These are phyloP conservation scores for Boletus rufocinnamomeus DNA, from an alignment of 768 basidiomycete genomes.

Conservation along the genomic window DNA sequence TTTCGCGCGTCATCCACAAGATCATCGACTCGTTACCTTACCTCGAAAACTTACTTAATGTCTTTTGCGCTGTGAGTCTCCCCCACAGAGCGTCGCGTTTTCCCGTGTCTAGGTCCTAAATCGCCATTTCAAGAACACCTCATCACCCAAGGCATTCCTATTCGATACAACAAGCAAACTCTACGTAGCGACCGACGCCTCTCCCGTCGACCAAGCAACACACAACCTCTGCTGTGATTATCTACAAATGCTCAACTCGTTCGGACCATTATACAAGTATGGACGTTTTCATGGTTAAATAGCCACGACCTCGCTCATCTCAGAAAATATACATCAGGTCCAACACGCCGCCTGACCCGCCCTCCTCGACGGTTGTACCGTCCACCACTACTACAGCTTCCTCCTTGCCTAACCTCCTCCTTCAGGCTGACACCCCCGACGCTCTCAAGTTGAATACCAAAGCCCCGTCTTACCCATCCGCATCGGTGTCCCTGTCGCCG, in stretches of 20 bases:
- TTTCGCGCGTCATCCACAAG: slow-evolving; percentile 87
- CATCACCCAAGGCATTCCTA: slow-evolving; percentile 90
- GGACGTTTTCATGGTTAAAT: slow-evolving; percentile 4
- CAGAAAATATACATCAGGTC: slow-evolving; percentile 19
- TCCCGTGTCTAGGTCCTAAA: neutral
- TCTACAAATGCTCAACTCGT: slow-evolving; percentile 81
- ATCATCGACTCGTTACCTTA: slow-evolving; percentile 82
- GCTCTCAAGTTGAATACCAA: slow-evolving; percentile 30
- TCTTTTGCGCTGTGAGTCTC: slow-evolving; percentile 69
- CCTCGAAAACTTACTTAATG: slow-evolving; percentile 84
- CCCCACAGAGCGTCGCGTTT: neutral
- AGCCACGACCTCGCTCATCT: slow-evolving; percentile 5
- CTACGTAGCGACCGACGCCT: slow-evolving; percentile 92
- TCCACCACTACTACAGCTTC: neutral
- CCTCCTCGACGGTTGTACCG: slow-evolving; percentile 16
- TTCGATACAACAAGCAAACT: slow-evolving; percentile 85
- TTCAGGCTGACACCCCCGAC: slow-evolving; percentile 8
- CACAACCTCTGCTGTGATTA: slow-evolving; percentile 92
- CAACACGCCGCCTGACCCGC: slow-evolving; percentile 11
- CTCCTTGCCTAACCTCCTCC: neutral
- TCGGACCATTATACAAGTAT: slow-evolving; percentile 85
- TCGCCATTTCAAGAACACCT: slow-evolving; percentile 64
- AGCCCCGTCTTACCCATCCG: slow-evolving; percentile 67
- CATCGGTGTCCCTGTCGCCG: slow-evolving; percentile 61
- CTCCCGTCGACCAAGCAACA: slow-evolving; percentile 86